A percentile compares a stretch with the other conserved stretches of the same genome.
phyloP scores from a whole-genome alignment of 805 yeast genomes.

The Cyberlindnera saturnus region DNA sequence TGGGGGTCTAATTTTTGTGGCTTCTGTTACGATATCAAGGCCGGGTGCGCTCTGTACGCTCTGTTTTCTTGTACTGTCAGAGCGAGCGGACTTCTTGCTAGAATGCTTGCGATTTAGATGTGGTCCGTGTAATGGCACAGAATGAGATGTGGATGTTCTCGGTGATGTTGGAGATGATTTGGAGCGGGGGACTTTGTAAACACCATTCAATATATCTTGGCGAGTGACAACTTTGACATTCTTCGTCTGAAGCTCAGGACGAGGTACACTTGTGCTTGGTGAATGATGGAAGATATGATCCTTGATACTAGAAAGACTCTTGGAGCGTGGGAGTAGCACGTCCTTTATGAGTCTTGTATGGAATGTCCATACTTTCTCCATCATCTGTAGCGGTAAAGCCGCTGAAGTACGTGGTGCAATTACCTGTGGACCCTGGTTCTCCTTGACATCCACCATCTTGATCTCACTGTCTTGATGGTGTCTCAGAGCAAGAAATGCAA shows the following conservation, averaged over 20 bases:
- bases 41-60: too few relatives aligned
- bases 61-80: too few relatives aligned
- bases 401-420: too few relatives aligned
- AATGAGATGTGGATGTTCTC: not conserved
- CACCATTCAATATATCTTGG: constrained; percentile 20
- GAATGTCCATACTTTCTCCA: not conserved
- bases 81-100: too few relatives aligned
- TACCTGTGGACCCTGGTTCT: too few relatives aligned
- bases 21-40: too few relatives aligned
- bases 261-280: not conserved
- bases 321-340: not conserved
- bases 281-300: not conserved
- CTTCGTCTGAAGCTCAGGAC: constrained; percentile 14
- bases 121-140: not conserved
- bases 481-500: too few relatives aligned
- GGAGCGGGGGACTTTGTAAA: constrained; percentile 4
- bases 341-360: not conserved
- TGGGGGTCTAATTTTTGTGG: not conserved
- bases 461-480: too few relatives aligned
- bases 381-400: too few relatives aligned
- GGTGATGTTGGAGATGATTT: constrained; percentile 2
- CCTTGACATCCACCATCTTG: too few relatives aligned
- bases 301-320: not conserved
- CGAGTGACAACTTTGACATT: constrained; percentile 21
- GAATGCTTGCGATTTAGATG: too few relatives aligned